A percentile compares a stretch with the other conserved stretches of the same genome.
These are phyloP conservation scores for Rutstroemia sp. DNA, from an alignment of 2,329 filamentous ascomycete genomes.

Conservation along the genomic window DNA sequence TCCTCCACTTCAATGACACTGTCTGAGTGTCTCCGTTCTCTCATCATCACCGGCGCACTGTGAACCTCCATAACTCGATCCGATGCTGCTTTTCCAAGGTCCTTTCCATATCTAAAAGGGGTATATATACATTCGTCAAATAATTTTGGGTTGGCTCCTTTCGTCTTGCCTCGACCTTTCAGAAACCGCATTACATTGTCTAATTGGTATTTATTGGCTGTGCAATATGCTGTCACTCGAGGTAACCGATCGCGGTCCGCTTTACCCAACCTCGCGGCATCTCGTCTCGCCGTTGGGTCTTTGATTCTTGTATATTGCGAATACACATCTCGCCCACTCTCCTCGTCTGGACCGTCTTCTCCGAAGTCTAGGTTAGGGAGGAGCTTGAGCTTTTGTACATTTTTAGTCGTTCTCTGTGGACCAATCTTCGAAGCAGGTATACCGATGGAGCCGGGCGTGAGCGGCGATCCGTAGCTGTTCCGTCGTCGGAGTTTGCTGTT, in stretches of 20 bases:
- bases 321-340: conserved; percentile 92
- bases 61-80: conserved; percentile 22
- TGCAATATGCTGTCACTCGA: conserved; percentile 93
- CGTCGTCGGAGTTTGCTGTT: conserved; percentile 83
- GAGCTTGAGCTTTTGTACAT: conserved; percentile 94
- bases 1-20: conserved; percentile 63
- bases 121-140: conserved; percentile 99
- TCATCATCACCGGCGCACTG: conserved; percentile 33
- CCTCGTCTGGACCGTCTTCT: conserved; percentile 72
- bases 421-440: conserved; percentile 63
- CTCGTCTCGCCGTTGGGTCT: conserved; percentile 83
- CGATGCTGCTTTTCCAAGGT: conserved; percentile 26
- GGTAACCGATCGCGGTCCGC: conserved; percentile 83
- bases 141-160: conserved; percentile 78
- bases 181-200: conserved; percentile 85
- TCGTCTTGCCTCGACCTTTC: conserved; percentile 71
- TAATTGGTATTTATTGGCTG: conserved; percentile 83
- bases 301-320: conserved; percentile 97
- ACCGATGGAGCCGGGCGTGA: conserved; percentile 28
- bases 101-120: conserved; percentile 71
- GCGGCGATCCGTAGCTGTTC: conserved; percentile 64
- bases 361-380: conserved; percentile 81
- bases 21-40: conserved; percentile 68
- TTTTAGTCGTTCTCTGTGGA: conserved; percentile 90
- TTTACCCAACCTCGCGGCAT: conserved; percentile 88